phyloP scores from a whole-genome alignment of 1,139 yeast genomes.

The Pneumocystis murina region DNA sequence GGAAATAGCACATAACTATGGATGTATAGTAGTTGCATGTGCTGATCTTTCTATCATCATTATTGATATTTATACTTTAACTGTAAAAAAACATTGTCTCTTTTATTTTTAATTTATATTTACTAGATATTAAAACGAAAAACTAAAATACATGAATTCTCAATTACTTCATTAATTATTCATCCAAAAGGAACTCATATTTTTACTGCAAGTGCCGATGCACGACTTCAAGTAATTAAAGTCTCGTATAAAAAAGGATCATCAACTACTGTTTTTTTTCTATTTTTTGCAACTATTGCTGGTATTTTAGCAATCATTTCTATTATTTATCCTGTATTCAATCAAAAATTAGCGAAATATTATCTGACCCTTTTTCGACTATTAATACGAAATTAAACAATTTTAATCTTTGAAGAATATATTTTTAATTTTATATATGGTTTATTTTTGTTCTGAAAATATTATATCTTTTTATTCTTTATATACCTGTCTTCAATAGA shows the following conservation, averaged over 20 bases:
- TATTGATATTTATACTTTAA: not conserved
- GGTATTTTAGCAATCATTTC: not conserved
- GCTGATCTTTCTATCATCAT: not conserved
- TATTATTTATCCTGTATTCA: not conserved
- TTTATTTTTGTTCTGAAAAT: not conserved
- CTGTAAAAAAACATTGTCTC: not conserved
- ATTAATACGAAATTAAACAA: not conserved
- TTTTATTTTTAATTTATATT: not conserved
- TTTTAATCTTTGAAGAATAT: not conserved
- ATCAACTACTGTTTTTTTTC: not conserved
- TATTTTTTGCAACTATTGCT: not conserved
- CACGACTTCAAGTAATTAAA: not conserved
- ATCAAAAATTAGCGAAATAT: not conserved
- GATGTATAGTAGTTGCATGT: not conserved
- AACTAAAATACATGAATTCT: not conserved
- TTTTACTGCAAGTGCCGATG: not conserved
- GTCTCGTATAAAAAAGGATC: not conserved
- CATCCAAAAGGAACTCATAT: not conserved
- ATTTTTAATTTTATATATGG: not conserved
- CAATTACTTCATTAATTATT: not conserved
- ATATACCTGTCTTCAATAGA: no score
- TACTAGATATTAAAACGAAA: not conserved
- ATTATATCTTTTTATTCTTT: not conserved
- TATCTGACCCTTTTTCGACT: not conserved
- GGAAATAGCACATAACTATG: not conserved